Conservation (phyloP, 78 protist genomes). For the Cavenderia fasciculata region DNA sequence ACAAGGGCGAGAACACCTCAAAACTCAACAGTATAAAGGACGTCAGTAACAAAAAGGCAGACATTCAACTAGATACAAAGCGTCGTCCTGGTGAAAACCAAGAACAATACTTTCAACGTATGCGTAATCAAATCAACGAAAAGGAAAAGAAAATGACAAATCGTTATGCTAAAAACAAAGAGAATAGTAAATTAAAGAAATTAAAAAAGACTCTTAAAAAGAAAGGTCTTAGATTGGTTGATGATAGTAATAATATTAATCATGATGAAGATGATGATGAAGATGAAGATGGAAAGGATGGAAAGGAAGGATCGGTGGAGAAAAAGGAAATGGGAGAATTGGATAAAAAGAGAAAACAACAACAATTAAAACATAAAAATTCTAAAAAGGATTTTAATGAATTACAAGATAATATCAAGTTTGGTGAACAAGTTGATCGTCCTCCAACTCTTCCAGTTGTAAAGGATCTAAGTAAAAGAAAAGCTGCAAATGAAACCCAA, state of each 20-base stretch:
- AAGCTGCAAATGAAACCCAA: background rate
- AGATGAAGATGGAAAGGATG: slow-evolving; percentile 6
- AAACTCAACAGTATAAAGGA: too few species aligned
- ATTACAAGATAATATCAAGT: slow-evolving; percentile 33
- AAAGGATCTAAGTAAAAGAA: slow-evolving; percentile 27
- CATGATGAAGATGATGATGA: slow-evolving; percentile 12
- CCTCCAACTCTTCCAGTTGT: slow-evolving; percentile 44
- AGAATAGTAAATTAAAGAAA: slow-evolving; percentile 17
- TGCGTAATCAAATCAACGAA: slow-evolving; percentile 13
- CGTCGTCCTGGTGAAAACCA: slow-evolving; percentile 18
- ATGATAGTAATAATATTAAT: slow-evolving; percentile 1
- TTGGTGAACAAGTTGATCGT: slow-evolving; percentile 65
- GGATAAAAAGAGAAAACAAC: slow-evolving; percentile 20
- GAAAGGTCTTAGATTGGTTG: slow-evolving; percentile 9
- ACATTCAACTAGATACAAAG: too few species aligned
- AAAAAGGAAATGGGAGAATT: background rate
- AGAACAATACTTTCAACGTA: background rate
- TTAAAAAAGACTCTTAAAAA: slow-evolving; percentile 25
- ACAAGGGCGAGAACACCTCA: too few species aligned
- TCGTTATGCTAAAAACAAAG: slow-evolving; percentile 50
- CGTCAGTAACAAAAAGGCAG: too few species aligned
- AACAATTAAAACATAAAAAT: too few species aligned
- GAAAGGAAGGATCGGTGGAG: background rate
- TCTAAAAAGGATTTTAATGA: slow-evolving; percentile 45
- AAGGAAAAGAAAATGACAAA: slow-evolving; percentile 16